Evolutionary conservation across 192 early-diverging fungal species (phyloP), one percentile per base, ranked within the genome.

Genomic region (Obelidium mucronatum): DNA sequence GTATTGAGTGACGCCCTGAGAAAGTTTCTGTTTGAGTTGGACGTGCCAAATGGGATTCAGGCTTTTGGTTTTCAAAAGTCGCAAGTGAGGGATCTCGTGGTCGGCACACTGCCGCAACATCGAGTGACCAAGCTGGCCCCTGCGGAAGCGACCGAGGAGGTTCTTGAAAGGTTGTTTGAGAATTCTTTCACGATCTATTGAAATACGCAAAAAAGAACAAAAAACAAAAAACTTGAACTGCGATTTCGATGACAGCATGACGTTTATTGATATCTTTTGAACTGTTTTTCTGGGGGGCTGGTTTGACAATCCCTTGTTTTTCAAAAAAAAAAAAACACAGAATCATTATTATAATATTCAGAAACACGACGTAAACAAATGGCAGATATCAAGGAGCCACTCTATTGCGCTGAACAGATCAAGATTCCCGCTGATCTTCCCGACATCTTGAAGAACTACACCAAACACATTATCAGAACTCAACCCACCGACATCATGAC

Each of bases 81-180:
- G 0, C 88, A 94, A 74, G 91, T 95, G 40, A 85, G 82, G 19
- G 87, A 84, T 11, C 78, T 97, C 71, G 93, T 97, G 26, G 87
- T 93, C 65, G 94, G 94, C 39, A 94, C 94, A 13, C 71, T 97
- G 76, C 95, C 95, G 4, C 95, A 97, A 72, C 92, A 97, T 79
- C 91, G 95, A 56, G 95, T 97, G 24, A 93, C 93, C 67, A 95
- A 95, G 79, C 82, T 97, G 76, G 91, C 95, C n/a, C 95, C 95
- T 24, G 40, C 84, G 28, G 79, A 81, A 53, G 83, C 88, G 8
- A 92, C 85, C 34, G 80, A 80, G 30, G 92, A 94, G 69, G 88
- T 88, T 15, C 72, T 94, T 42, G 86, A 86, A 55, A 61, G 78
- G 37, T 79, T 94, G 76, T 90, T 94, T 84, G 92, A 91, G 76